These are phyloP conservation scores for Phytophthora cryptogea DNA, from an alignment of 352 stramenopile species.

Conservation along the genomic window DNA sequence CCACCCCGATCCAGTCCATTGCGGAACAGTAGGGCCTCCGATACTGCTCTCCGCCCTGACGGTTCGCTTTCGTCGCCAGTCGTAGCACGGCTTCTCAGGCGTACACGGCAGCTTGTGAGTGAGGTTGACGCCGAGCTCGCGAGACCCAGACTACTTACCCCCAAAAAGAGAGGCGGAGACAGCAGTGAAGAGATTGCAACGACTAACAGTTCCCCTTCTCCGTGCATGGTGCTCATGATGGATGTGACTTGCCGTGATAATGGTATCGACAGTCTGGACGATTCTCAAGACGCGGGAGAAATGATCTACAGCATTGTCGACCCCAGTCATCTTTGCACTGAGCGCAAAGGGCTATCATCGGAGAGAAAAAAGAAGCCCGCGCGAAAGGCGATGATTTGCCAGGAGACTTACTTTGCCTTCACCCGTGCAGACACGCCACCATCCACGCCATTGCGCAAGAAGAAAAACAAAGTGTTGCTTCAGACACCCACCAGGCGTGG, in stretches of 20 bases:
- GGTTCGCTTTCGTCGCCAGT: slow-evolving; percentile 24
- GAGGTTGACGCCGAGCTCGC: slow-evolving; percentile 34
- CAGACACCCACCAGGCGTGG: slow-evolving; percentile 26
- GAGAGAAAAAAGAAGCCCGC: slow-evolving; percentile 24
- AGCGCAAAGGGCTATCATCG: slow-evolving; percentile 2
- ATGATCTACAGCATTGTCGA: not conserved
- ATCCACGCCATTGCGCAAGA: slow-evolving; percentile 17
- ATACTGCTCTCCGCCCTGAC: slow-evolving; percentile 19
- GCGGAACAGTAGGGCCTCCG: not conserved
- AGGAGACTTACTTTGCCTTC: slow-evolving; percentile 8
- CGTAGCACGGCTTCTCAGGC: slow-evolving; percentile 30
- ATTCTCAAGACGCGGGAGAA: slow-evolving; percentile 16
- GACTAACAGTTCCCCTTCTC: not conserved
- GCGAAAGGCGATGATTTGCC: not conserved
- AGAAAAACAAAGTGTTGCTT: slow-evolving; percentile 11
- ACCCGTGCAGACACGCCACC: not conserved
- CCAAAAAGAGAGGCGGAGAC: slow-evolving; percentile 1
- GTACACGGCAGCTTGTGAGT: slow-evolving; percentile 32
- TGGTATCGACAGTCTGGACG: slow-evolving; percentile 16
- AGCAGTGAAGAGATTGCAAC: slow-evolving; percentile 2
- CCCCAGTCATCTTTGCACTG: not conserved
- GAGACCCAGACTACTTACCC: slow-evolving; percentile 1
- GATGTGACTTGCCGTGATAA: slow-evolving; percentile 31
- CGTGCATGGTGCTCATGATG: slow-evolving; percentile 26
- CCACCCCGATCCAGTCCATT: slow-evolving; percentile 3